Percentiles rank a stretch among this genome's conserved stretches.
These are phyloP conservation scores for Aspergillus caelatus DNA, from an alignment of 2,329 filamentous ascomycete genomes.

Conservation along the genomic window DNA sequence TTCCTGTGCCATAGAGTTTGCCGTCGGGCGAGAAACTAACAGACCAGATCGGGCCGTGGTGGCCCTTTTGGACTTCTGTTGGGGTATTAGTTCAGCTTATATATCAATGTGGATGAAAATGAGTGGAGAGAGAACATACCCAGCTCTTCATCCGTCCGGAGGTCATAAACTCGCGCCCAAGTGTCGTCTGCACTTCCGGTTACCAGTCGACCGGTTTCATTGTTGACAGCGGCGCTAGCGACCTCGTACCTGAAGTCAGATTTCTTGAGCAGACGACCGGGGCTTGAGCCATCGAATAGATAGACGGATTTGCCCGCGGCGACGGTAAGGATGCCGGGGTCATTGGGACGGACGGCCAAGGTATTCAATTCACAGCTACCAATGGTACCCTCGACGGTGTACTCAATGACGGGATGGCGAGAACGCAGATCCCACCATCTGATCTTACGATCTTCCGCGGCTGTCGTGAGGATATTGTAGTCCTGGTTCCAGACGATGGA, in stretches of 20 bases:
- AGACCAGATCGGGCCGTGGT: constrained; percentile 97
- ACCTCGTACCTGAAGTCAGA: constrained; percentile 81
- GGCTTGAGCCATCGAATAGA: constrained; percentile 79
- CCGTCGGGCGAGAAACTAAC: constrained; percentile 93
- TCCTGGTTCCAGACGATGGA: constrained; percentile 93
- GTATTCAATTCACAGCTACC: constrained; percentile 88
- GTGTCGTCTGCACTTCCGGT: constrained; percentile 91
- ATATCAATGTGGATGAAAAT: background rate
- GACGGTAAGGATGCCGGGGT: constrained; percentile 77
- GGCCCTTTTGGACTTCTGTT: constrained; percentile 87
- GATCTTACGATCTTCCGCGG: constrained; percentile 85
- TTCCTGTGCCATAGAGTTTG: constrained; percentile 93
- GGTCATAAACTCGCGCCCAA: constrained; percentile 94
- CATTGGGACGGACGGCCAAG: constrained; percentile 61
- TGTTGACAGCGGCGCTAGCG: constrained; percentile 86
- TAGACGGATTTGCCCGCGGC: constrained; percentile 93
- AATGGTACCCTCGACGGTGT: constrained; percentile 79
- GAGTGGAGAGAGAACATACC: constrained; percentile 47
- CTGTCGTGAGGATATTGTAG: constrained; percentile 85
- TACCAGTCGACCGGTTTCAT: constrained; percentile 78
- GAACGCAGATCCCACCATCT: constrained; percentile 92
- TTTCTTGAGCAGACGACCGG: constrained; percentile 73
- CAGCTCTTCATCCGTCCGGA: constrained; percentile 79
- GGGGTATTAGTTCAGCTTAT: background rate
- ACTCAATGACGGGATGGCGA: constrained; percentile 73